Evolutionary conservation across 2,329 filamentous ascomycete species (phyloP).

Genomic region (Didymella glomerata): DNA sequence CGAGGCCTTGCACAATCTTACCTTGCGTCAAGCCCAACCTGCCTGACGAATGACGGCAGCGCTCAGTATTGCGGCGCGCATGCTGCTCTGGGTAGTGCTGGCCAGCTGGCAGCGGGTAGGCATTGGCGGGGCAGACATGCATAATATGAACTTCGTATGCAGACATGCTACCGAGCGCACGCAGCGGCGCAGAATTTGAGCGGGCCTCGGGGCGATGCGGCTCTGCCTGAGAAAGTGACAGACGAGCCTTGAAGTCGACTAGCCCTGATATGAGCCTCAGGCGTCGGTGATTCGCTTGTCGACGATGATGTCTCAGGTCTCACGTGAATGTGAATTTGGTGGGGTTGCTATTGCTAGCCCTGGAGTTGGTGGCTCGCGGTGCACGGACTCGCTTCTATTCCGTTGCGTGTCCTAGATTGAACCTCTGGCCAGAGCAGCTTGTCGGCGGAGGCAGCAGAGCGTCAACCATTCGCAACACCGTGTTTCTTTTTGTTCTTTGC

Average conservation of each 20-base stretch:
- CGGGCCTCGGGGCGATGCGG: constrained; percentile 34
- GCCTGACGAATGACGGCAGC: constrained; percentile 42
- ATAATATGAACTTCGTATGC: constrained; percentile 24
- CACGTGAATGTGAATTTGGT: constrained; percentile 25
- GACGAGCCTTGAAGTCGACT: constrained; percentile 15
- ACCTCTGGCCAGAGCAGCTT: constrained; percentile 47
- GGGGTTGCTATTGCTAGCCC: constrained; percentile 3
- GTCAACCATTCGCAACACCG: constrained; percentile 30
- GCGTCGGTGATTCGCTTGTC: constrained; percentile 6
- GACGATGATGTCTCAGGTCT: constrained; percentile 8
- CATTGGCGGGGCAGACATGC: constrained; percentile 46
- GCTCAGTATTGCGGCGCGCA: constrained; percentile 46
- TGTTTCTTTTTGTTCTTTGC: constrained; percentile 28
- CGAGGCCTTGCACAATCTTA: constrained; percentile 49
- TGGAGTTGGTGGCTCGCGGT: constrained; percentile 6
- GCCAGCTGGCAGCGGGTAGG: constrained; percentile 45
- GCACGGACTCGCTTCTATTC: constrained; percentile 20
- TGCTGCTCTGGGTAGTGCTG: constrained; percentile 46
- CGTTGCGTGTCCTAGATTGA: constrained; percentile 45
- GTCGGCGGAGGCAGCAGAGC: constrained; percentile 40
- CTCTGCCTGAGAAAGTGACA: constrained; percentile 28
- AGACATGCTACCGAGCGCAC: constrained; percentile 32
- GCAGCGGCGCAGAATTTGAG: constrained; percentile 34
- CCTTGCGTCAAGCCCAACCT: constrained; percentile 45
- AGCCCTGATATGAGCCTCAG: constrained; percentile 12